phyloP scores from a whole-genome alignment of 352 stramenopile genomes.

The Globisporangium spiculum region DNA sequence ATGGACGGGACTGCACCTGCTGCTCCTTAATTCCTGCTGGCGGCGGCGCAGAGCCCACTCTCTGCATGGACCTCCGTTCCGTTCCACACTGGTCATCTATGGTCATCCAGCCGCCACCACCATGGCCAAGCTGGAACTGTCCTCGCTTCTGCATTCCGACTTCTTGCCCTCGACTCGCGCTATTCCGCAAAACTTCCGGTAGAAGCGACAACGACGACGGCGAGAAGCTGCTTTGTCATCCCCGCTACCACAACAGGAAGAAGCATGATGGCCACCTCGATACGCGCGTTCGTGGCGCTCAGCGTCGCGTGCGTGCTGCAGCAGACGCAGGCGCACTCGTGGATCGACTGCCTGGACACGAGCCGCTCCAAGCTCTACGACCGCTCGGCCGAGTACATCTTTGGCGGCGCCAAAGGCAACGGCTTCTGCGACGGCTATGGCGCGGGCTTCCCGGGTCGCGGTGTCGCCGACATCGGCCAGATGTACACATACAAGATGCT shows the following conservation, averaged over 20 bases:
- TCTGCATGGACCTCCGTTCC: not conserved
- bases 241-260: not conserved
- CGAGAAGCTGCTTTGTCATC: not conserved
- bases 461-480: conserved; percentile 45
- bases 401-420: conserved; percentile 51
- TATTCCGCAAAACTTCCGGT: conserved; percentile 7
- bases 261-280: conserved; percentile 3
- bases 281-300: conserved; percentile 6
- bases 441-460: conserved; percentile 55
- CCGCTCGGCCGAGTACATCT: conserved; percentile 64
- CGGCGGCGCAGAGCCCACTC: not conserved
- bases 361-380: conserved; percentile 63
- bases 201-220: not conserved
- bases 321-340: conserved; percentile 45
- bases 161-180: not conserved
- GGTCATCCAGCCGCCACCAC: not conserved
- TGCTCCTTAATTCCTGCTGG: conserved; percentile 17
- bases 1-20: not conserved
- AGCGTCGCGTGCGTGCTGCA: conserved; percentile 11
- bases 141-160: not conserved
- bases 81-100: not conserved
- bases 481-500: conserved; percentile 71
- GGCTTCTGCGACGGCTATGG: conserved; percentile 71
- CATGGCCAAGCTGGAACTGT: not conserved
- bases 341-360: conserved; percentile 78